Conservation (phyloP, 228 moss, liverwort and hornwort genomes). For the Sphagnum magellanicum region DNA sequence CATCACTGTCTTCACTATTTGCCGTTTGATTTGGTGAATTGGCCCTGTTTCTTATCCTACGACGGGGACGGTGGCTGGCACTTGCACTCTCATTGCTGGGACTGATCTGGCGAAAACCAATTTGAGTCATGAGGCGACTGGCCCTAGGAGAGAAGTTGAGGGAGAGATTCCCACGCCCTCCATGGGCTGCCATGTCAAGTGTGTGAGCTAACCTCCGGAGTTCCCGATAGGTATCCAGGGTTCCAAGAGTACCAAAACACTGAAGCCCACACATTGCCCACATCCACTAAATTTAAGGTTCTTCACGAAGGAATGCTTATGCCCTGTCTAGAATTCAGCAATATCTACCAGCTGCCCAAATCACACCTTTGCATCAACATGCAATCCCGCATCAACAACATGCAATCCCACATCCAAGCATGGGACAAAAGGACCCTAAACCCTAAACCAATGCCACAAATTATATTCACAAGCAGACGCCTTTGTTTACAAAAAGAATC, state of each 20-base stretch:
- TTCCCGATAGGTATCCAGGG: slow-evolving; percentile 16
- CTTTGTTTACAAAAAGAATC: too few species aligned
- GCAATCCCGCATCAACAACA: too few species aligned
- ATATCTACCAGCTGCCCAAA: too few species aligned
- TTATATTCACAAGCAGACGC: too few species aligned
- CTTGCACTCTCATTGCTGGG: slow-evolving; percentile 9
- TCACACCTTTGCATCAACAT: too few species aligned
- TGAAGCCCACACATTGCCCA: too few species aligned
- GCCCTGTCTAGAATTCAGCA: too few species aligned
- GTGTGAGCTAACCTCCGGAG: slow-evolving; percentile 10
- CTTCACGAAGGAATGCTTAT: too few species aligned
- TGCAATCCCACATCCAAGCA: too few species aligned
- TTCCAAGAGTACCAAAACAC: not conserved
- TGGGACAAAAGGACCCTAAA: too few species aligned
- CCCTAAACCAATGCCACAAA: too few species aligned
- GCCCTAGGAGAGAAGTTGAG: slow-evolving; percentile 20
- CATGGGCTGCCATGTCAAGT: slow-evolving; percentile 27
- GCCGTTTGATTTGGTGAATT: not conserved
- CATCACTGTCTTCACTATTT: slow-evolving; percentile 16
- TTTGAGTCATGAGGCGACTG: slow-evolving; percentile 23
- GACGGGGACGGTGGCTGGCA: not conserved
- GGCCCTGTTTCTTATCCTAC: slow-evolving; percentile 1
- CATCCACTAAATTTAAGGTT: too few species aligned
- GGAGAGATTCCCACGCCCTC: slow-evolving; percentile 8
- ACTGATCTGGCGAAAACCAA: slow-evolving; percentile 21